These are phyloP conservation scores for Ogataea nitratoaversa DNA, from an alignment of 805 yeast genomes.

Conservation along the genomic window DNA sequence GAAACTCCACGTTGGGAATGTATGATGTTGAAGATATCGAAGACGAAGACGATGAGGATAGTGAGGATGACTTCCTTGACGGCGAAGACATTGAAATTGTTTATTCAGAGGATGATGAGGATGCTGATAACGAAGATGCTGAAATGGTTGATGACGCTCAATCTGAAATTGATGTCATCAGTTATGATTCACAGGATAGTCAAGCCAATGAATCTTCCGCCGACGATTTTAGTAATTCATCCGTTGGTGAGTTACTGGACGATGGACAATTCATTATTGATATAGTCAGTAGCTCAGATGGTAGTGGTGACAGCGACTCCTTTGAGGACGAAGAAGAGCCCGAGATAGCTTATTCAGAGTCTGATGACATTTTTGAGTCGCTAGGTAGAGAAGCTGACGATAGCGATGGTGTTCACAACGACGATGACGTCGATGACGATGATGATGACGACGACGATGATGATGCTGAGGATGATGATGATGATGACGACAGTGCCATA, in stretches of 20 bases:
- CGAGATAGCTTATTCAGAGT: conserved; percentile 8
- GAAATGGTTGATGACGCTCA: conserved; percentile 15
- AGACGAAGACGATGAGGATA: conserved; percentile 30
- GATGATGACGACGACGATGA: conserved; percentile 20
- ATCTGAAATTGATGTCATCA: conserved; percentile 11
- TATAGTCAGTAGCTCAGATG: conserved; percentile 26
- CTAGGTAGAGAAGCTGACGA: conserved; percentile 15
- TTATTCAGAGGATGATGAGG: conserved; percentile 24
- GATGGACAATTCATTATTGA: conserved; percentile 26
- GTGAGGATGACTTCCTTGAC: conserved; percentile 26
- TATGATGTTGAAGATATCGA: conserved; percentile 73
- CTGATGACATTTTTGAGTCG: conserved; percentile 18
- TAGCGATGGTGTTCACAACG: conserved; percentile 19
- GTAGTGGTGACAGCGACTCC: conserved; percentile 13
- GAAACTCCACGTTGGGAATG: conserved; percentile 91
- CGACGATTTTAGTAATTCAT: conserved; percentile 15
- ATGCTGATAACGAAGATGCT: conserved; percentile 13
- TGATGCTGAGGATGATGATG: conserved; percentile 9
- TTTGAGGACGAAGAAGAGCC: conserved; percentile 22
- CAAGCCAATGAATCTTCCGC: conserved; percentile 3
- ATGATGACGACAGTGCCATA: conserved; percentile 29
- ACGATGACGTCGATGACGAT: conserved; percentile 20
- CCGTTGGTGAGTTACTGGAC: conserved; percentile 23
- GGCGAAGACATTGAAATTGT: conserved; percentile 32
- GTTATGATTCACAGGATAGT: conserved; percentile 9